Percentiles rank a stretch among this genome's conserved stretches.
Conservation (phyloP, 495 filamentous ascomycete genomes). For the Neurospora hispaniola region DNA sequence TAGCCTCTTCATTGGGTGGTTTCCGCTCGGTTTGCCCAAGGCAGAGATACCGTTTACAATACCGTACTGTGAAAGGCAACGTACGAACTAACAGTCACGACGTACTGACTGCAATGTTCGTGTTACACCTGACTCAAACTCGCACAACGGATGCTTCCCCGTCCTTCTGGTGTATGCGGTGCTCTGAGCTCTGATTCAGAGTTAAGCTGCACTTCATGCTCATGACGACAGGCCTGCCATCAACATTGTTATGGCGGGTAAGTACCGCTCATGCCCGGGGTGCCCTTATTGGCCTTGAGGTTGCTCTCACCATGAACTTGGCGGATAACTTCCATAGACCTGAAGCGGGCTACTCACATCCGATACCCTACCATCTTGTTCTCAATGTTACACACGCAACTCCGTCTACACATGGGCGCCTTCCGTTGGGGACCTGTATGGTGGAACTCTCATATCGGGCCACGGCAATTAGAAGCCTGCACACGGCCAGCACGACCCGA, state of each 20-base stretch:
- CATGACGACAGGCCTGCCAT: not conserved
- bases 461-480: not conserved
- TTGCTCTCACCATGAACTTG: not conserved
- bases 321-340: not conserved
- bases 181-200: not conserved
- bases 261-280: not conserved
- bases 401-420: not conserved
- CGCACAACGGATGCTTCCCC: constrained; percentile 3
- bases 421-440: not conserved
- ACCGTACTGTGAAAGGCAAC: not conserved
- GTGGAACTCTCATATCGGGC: not conserved
- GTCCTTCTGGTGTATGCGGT: not conserved
- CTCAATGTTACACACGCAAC: not conserved
- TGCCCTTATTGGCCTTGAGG: not conserved
- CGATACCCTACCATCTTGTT: not conserved
- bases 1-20: not conserved
- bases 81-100: not conserved
- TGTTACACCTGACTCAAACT: not conserved
- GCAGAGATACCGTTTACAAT: not conserved
- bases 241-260: not conserved
- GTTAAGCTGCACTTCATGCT: not conserved
- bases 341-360: not conserved
- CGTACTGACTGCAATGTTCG: not conserved
- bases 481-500: not conserved
- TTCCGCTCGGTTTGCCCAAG: not conserved